Conservation (phyloP, 192 early-diverging fungal genomes). For the Helicostylum pulchrum region DNA sequence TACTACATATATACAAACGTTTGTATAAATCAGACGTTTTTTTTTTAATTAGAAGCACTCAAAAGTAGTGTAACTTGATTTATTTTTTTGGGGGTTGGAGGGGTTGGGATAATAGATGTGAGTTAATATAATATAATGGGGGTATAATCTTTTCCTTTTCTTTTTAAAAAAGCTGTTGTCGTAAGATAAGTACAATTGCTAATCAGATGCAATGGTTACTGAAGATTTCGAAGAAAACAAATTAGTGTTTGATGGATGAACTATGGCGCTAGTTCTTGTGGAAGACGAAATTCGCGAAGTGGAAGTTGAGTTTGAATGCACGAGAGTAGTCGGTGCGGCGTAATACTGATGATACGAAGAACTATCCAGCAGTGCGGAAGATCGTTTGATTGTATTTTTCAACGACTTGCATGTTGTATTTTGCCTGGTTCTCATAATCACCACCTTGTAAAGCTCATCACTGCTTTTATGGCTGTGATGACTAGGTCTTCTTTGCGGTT, state of each 20-base stretch:
- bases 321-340: neutral
- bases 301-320: conserved; percentile 7
- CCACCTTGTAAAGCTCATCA: conserved; percentile 3
- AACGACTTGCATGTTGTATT: neutral
- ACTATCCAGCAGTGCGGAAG: too few relatives aligned
- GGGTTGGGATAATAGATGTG: too few relatives aligned
- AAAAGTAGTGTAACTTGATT: too few relatives aligned
- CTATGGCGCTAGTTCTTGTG: neutral
- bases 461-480: neutral
- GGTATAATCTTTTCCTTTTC: too few relatives aligned
- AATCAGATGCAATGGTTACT: neutral
- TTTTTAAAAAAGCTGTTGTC: too few relatives aligned
- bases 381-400: too few relatives aligned
- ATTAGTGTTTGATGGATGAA: neutral
- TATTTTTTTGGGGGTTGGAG: too few relatives aligned
- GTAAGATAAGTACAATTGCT: too few relatives aligned
- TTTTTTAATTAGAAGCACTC: too few relatives aligned
- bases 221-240: neutral
- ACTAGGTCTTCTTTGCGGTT: neutral
- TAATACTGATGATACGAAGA: neutral
- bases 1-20: too few relatives aligned
- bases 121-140: too few relatives aligned
- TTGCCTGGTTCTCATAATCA: neutral
- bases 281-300: neutral
- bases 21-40: too few relatives aligned